Base-by-base conservation (phyloP, 371 early-diverging fungal genomes). In the Mortierella sp. region DNA sequence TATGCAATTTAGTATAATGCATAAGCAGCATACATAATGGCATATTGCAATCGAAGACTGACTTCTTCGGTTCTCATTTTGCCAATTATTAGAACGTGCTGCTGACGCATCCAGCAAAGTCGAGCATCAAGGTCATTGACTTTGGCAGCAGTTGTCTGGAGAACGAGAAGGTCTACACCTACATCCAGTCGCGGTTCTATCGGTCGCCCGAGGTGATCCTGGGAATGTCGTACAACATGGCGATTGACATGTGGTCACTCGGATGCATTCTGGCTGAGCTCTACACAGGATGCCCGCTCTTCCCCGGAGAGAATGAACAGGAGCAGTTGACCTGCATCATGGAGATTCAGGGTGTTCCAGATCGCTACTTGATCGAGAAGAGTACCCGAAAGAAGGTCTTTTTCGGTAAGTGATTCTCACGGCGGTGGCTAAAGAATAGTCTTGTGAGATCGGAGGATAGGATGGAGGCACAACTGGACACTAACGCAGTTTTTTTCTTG, bases 171-270 rank as follows among this genome's bases (percentile, higher is more conserved):
- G 94, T 97, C n/a, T 97, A 97, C 85, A 99, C 98, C 2, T 99
- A 99, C 86, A 98, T 99, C 72, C 99, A 99, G 87, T 93, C 94
- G 76, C 93, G 99, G 64, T 99, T 98, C 88, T 99, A 99, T 84
- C 93, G 99, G 29, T 95, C 97, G 14, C 99, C 99, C 13, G 99
- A 99, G 85, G 97, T 99, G 34, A 92, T 99, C 31, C 85, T 99
- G 48, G 98, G 98, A 58, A 87, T 93, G 79, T 86, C 90, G 9
- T 99, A 99, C 83, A 92, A 90, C 71, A 95, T 91, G 80, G 92
- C 96, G 6, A 97, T 99, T 76, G 99, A 99, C 87, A 97, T 99
- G 93, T 99, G 99, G 99, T 95, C 95, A 71, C 87, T 99, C 47
- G 99, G 99, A 4, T 99, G 99, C 85, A 99, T 99, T 55, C 90